Conservation (phyloP, 202 grass and related monocot species). For the Zizania palustris region DNA sequence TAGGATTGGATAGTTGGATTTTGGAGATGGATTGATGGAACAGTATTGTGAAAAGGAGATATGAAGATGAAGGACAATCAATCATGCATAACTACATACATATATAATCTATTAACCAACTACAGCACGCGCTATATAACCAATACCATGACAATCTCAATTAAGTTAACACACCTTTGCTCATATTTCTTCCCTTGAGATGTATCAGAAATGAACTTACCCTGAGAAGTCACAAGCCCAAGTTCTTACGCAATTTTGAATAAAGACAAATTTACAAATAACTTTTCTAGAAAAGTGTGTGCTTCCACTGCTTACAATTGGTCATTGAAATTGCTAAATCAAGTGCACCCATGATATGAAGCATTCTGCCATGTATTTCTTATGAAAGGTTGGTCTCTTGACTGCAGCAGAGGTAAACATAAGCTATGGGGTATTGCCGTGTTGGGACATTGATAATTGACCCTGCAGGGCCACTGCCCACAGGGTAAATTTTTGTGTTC, state of each 20-base stretch:
- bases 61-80: background rate
- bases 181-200: background rate
- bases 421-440: background rate
- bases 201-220: background rate
- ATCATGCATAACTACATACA: background rate
- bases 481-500: background rate
- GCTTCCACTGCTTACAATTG: background rate
- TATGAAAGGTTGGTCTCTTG: background rate
- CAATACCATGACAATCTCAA: background rate
- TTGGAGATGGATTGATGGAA: background rate
- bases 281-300: background rate
- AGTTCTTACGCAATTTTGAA: background rate
- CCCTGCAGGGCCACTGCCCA: background rate
- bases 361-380: slow-evolving; percentile 2
- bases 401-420: background rate
- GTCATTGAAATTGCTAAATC: background rate
- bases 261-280: background rate
- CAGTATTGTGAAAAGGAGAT: background rate
- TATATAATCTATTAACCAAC: background rate
- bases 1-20: background rate
- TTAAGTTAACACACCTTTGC: background rate
- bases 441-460: background rate
- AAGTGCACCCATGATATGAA: background rate
- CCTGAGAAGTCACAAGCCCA: background rate
- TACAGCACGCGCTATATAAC: background rate